Evolutionary conservation across 2,329 filamentous ascomycete genomes (phyloP).

Genomic region (Tolypocladium ovalisporum): DNA sequence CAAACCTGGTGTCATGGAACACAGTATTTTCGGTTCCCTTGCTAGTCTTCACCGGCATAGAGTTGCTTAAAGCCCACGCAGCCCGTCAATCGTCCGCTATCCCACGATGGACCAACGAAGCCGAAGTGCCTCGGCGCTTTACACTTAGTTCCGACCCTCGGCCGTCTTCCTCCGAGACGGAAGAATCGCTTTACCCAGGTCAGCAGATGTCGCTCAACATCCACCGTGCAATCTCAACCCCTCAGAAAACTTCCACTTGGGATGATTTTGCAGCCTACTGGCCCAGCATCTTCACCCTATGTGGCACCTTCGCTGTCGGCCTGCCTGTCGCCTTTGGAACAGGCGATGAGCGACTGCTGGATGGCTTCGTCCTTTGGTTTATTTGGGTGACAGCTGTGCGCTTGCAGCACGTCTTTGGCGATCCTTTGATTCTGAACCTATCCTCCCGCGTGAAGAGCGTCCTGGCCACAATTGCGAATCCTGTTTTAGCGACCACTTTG

Average conservation of each 20-base stretch:
- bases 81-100: neutral
- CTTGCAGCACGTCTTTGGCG: constrained; percentile 26
- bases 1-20: constrained; percentile 24
- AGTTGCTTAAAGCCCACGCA: neutral
- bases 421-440: neutral
- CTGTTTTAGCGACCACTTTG: constrained; percentile 36
- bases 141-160: neutral
- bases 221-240: too few species aligned
- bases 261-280: neutral
- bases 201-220: neutral
- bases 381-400: constrained; percentile 34
- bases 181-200: neutral
- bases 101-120: neutral
- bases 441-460: constrained; percentile 15
- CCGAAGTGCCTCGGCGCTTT: neutral
- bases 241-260: neutral
- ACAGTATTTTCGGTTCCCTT: constrained; percentile 16
- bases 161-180: neutral
- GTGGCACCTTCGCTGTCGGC: constrained; percentile 24
- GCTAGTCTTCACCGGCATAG: neutral
- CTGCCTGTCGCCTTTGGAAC: constrained; percentile 25
- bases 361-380: constrained; percentile 35
- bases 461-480: constrained; percentile 31
- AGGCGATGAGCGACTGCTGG: constrained; percentile 27
- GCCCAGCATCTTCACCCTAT: constrained; percentile 19